phyloP scores from a whole-genome alignment of 2,329 filamentous ascomycete genomes.

The Xylaria sp. region DNA sequence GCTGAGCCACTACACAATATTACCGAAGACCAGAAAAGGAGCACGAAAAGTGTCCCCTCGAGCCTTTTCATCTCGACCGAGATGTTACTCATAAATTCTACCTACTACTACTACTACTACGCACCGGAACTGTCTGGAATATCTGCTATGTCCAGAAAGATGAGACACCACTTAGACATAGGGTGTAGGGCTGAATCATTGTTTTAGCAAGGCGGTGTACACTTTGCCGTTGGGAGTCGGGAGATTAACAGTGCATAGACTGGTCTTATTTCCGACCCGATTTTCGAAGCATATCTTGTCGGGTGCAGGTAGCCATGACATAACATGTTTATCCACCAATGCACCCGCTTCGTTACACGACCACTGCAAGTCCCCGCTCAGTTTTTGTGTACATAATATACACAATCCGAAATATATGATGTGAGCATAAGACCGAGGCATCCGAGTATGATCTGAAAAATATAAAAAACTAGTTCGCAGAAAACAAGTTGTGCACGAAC shows the following conservation, averaged over 20 bases:
- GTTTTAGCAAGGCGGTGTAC: constrained; percentile 1
- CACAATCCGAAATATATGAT: neutral
- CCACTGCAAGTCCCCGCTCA: neutral
- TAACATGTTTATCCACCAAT: neutral
- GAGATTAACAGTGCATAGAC: neutral
- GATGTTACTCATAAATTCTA: neutral
- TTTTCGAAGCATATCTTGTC: neutral
- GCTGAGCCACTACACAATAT: constrained; percentile 1
- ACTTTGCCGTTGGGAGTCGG: neutral
- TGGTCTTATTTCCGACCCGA: neutral
- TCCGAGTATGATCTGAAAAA: neutral
- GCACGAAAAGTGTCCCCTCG: neutral
- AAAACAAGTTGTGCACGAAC: neutral
- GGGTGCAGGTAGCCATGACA: neutral
- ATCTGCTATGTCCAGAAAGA: constrained; percentile 2
- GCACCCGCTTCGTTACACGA: neutral
- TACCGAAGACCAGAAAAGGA: neutral
- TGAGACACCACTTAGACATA: constrained; percentile 7
- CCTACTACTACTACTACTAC: neutral
- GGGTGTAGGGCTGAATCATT: constrained; percentile 25
- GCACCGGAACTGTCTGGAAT: neutral
- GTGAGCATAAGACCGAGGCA: constrained; percentile 6
- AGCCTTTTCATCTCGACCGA: neutral
- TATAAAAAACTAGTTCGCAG: too few relatives aligned
- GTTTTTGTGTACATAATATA: neutral